Evolutionary conservation across 441 rosid genomes (phyloP), one percentile per base, ranked within the genome.

Genomic region (Syzygium syzygioides): DNA sequence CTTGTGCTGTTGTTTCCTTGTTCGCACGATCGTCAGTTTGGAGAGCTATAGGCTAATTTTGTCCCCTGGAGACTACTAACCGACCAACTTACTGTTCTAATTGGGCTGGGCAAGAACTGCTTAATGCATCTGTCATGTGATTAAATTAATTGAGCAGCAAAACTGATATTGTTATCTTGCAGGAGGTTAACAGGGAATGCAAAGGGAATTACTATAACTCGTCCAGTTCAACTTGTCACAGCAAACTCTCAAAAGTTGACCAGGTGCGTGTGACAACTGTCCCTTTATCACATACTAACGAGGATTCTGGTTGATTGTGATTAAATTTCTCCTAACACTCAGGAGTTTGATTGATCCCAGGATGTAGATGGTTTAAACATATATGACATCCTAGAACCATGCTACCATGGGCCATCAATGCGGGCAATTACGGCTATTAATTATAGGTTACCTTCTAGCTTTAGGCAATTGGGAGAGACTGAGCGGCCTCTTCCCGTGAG

Each of bases 341-440:
- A 45, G 25, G 84, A 41, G 53, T 68, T 85, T 79, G 30, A 54
- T 85, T 28, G 71, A 88, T 92, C 85, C 68, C 96, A 96, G 98
- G 91, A 87, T 9, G 30, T 96, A 87, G 62, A 53, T 9, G 95
- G 88, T 55, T 87, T 97, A 86, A 96, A 98, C 92, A 87, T 93
- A 30, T 98, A 98, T 57, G 91, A 98, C 94, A 95, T 96, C 86
- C 93, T 98, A 50, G 99, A 98, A 90, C 99, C 99, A 17, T 96
- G 99, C 91, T 95, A 92, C 89, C 94, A 97, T 55, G 93, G 87
- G 9, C 34, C 89, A 15, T 87, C 84, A 12, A 71, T 87, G 55
- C 48, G 28, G 55, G 91, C 86, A 76, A 85, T 37, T 50, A 85
- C 90, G 45, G 86, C 86, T 19, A 87, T 7, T 55, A 92, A 91